Percentiles rank a stretch among this genome's conserved stretches.
Evolutionary conservation across 768 basidiomycete genomes (phyloP).

Genomic region (Leccinellum albellum): DNA sequence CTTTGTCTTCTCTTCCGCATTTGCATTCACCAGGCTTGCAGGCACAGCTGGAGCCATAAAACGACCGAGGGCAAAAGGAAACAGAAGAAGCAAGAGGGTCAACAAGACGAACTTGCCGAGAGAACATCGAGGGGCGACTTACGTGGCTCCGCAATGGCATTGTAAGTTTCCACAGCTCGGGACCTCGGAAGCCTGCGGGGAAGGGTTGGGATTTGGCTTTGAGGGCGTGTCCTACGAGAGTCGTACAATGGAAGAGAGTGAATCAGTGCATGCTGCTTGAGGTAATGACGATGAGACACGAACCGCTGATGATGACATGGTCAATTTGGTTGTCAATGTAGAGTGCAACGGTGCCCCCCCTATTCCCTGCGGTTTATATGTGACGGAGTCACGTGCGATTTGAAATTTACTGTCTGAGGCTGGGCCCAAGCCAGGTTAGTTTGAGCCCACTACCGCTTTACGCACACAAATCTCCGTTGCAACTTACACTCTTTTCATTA

Average conservation of each 20-base stretch:
- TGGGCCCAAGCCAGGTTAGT: too few relatives aligned
- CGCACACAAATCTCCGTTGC: too few relatives aligned
- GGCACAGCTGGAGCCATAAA: conserved; percentile 2
- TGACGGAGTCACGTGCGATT: too few relatives aligned
- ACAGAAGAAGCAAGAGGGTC: neutral
- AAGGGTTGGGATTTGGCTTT: neutral
- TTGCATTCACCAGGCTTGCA: conserved; percentile 18
- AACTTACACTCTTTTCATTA: too few relatives aligned
- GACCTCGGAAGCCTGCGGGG: neutral
- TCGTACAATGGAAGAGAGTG: too few relatives aligned
- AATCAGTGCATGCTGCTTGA: neutral
- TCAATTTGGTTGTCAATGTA: neutral
- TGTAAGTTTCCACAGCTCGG: conserved; percentile 18
- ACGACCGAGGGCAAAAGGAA: too few relatives aligned
- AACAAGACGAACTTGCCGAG: neutral
- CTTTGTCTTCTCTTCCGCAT: neutral
- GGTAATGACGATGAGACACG: neutral
- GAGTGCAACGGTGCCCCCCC: too few relatives aligned
- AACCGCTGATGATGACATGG: conserved; percentile 12
- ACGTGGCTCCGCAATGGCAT: conserved; percentile 16
- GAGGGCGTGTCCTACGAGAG: conserved; percentile 4
- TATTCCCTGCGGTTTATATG: too few relatives aligned
- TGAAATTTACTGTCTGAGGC: too few relatives aligned
- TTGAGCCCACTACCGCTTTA: too few relatives aligned
- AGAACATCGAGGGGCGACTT: neutral